These are phyloP conservation scores for Rossbeevera mucosa DNA, from an alignment of 768 basidiomycete species.

Conservation along the genomic window DNA sequence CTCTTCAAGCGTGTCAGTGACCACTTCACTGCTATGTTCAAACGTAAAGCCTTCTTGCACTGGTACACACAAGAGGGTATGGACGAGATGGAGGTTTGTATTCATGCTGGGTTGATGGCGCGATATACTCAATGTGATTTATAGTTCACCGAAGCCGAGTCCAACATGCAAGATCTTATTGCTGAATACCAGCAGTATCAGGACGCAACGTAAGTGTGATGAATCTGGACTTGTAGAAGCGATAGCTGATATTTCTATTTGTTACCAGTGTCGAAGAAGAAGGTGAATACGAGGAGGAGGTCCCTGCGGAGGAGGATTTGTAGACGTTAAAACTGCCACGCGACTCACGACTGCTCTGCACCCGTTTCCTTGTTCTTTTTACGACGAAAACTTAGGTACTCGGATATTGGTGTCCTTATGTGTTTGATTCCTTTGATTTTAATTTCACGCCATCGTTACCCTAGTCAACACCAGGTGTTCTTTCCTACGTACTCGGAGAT, in stretches of 20 bases:
- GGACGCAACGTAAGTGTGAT: constrained; percentile 77
- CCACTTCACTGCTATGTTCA: constrained; percentile 99
- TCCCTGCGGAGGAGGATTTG: constrained; percentile 55
- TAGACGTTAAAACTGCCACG: constrained; percentile 27
- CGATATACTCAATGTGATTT: not conserved
- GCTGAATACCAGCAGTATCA: constrained; percentile 98
- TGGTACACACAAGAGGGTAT: constrained; percentile 99
- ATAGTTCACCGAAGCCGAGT: constrained; percentile 95
- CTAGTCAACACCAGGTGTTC: constrained; percentile 22
- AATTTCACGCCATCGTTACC: constrained; percentile 32
- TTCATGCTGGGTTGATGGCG: not conserved
- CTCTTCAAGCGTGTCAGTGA: constrained; percentile 98
- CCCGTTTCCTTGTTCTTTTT: constrained; percentile 17
- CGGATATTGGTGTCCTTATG: constrained; percentile 27
- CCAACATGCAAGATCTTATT: constrained; percentile 98
- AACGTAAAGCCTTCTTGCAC: constrained; percentile 96
- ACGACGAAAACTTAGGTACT: constrained; percentile 36
- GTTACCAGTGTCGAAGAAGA: constrained; percentile 72
- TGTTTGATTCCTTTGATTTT: constrained; percentile 28
- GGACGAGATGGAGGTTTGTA: constrained; percentile 88
- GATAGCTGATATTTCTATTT: constrained; percentile 10
- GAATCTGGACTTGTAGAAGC: not conserved
- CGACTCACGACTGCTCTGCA: constrained; percentile 16
- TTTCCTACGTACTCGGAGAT: constrained; percentile 2
- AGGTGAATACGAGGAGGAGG: constrained; percentile 85